phyloP scores from a whole-genome alignment of 805 yeast genomes.

The Metschnikowia bowlesiae region DNA sequence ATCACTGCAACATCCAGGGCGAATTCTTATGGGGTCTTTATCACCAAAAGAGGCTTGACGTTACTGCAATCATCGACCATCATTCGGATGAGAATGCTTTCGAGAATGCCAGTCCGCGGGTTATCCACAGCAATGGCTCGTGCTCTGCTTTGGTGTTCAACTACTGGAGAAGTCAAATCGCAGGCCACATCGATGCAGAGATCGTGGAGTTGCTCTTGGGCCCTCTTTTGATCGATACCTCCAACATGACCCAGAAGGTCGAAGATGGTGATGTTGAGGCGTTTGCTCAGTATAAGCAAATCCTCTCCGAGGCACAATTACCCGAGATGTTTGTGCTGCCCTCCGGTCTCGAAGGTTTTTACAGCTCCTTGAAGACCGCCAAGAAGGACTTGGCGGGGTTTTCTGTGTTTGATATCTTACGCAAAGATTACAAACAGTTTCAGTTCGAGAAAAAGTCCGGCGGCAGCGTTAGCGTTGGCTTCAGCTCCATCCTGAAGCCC shows the following conservation, averaged over 20 bases:
- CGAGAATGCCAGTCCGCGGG: slow-evolving; percentile 53
- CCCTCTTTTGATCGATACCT: slow-evolving; percentile 75
- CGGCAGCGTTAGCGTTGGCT: slow-evolving; percentile 49
- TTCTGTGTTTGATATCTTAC: slow-evolving; percentile 53
- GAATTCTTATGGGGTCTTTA: slow-evolving; percentile 28
- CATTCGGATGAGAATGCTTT: slow-evolving; percentile 67
- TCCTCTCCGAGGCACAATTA: slow-evolving; percentile 9
- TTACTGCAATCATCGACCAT: slow-evolving; percentile 75
- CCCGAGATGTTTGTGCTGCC: slow-evolving; percentile 13
- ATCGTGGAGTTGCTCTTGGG: slow-evolving; percentile 50
- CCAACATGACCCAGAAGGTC: slow-evolving; percentile 59
- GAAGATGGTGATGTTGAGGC: slow-evolving; percentile 54
- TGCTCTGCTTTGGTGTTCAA: slow-evolving; percentile 72
- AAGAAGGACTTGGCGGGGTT: slow-evolving; percentile 69
- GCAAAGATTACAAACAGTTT: slow-evolving; percentile 84
- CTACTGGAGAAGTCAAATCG: slow-evolving; percentile 44
- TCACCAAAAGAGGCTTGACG: slow-evolving; percentile 25
- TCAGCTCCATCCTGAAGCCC: slow-evolving; percentile 69
- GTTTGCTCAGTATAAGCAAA: slow-evolving; percentile 31
- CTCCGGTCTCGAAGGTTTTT: slow-evolving; percentile 8
- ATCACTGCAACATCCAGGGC: slow-evolving; percentile 71
- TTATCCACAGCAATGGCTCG: slow-evolving; percentile 64
- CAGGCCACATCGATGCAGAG: slow-evolving; percentile 20
- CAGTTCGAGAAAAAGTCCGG: slow-evolving; percentile 24
- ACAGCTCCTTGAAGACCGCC: slow-evolving; percentile 34